Evolutionary conservation across 2,329 filamentous ascomycete genomes (phyloP).

Genomic region (Aspergillus eucalypticola): DNA sequence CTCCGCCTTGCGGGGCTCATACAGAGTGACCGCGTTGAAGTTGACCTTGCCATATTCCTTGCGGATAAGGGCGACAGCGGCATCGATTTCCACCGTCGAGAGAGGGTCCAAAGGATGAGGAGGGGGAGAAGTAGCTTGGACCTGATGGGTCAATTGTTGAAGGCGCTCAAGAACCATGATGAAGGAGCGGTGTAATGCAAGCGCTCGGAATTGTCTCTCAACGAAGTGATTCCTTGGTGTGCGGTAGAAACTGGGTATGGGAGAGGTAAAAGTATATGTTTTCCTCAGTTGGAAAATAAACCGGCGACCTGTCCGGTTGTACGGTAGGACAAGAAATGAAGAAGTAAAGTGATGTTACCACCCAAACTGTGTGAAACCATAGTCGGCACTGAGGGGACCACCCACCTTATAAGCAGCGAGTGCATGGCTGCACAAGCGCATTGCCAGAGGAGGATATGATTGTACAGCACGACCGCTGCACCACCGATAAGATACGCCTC

Average conservation of each 20-base stretch:
- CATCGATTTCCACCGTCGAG: constrained; percentile 69
- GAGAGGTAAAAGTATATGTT: background rate
- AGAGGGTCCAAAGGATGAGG: constrained; percentile 80
- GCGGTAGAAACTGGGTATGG: background rate
- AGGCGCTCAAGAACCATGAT: constrained; percentile 64
- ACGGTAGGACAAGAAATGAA: background rate
- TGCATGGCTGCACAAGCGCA: background rate
- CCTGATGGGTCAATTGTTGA: constrained; percentile 63
- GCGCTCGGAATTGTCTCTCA: too few relatives aligned
- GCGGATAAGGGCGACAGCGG: constrained; percentile 67
- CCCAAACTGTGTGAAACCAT: background rate
- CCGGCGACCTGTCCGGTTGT: background rate
- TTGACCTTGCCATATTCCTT: constrained; percentile 69
- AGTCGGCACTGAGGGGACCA: background rate
- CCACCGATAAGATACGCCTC: background rate
- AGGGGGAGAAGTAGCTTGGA: constrained; percentile 56
- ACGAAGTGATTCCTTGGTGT: background rate
- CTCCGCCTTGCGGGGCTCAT: constrained; percentile 80
- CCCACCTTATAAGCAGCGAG: background rate
- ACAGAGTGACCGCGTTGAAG: constrained; percentile 84
- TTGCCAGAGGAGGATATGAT: background rate
- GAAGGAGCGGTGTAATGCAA: background rate
- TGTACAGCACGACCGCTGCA: background rate
- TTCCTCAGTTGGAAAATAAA: background rate
- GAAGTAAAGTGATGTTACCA: background rate